Evolutionary conservation across 2,329 filamentous ascomycete species (phyloP), one percentile per base, ranked within the genome.

Genomic region (Cladosporium colombiae): DNA sequence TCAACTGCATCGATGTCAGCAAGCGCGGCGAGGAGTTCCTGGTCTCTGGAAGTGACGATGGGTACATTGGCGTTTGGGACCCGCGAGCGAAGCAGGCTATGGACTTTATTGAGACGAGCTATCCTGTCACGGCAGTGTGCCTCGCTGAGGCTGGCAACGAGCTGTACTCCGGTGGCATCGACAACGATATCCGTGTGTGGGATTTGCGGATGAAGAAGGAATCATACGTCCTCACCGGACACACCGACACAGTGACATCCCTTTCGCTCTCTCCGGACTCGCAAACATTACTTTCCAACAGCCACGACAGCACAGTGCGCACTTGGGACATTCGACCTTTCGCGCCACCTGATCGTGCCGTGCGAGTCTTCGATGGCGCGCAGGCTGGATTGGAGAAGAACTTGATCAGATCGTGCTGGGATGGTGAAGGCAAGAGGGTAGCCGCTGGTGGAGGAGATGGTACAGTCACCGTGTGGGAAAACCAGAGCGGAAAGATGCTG

Each of bases 241-340:
- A 99, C 77, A 90, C 88, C 62, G 95, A 99, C 76, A 98, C 94
- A 0, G 84, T 99, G 69, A 96, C 93, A 3, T 96, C 93, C 14
- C 83, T 99, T 56, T 85, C 91, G 63, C 87, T 98, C n/a, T 97
- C 94, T 2, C 94, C 95, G 0, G 94, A 99, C 77, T 91, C 91
- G 46, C 93, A 97, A 78, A 91, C 90, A 0, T 84, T 99, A 3
- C 82, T 97, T 4, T 98, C 94, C 2, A 95, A 96, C 74, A 90
- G 92, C 8, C 95, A 97, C 84, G 95, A 99, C 78, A 93, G 91
- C 23, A 97, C 94, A 0, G 95, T 93, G 44, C 87, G 91, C 73
- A 97, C 93, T 21, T 99, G 95, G 95, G 94, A 99, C 76, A 91
- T 99, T 62, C 86, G 94, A 71, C 94, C 95, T 0, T 99, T 98